A percentile compares a stretch with the other conserved stretches of the same genome.
phyloP scores from a whole-genome alignment of 768 basidiomycete species.

The Hypholoma fasciculare region DNA sequence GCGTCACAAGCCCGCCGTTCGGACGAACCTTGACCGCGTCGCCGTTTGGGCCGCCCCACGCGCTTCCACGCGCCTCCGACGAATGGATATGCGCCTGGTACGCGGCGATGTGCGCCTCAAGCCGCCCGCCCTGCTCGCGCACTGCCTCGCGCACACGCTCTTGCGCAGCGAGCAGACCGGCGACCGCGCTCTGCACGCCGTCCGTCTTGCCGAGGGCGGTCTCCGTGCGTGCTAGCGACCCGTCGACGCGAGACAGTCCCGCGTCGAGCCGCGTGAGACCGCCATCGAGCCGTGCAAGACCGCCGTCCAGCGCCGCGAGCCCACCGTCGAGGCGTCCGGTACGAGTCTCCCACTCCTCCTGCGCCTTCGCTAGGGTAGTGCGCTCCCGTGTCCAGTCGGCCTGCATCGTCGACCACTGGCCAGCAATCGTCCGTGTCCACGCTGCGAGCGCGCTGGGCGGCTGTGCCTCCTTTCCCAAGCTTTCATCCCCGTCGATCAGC shows the following conservation, averaged over 20 bases:
- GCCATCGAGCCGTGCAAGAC: constrained; percentile 50
- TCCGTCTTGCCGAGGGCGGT: constrained; percentile 49
- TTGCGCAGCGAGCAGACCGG: constrained; percentile 30
- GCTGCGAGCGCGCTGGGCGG: constrained; percentile 53
- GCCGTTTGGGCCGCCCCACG: constrained; percentile 28
- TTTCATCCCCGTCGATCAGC: background rate
- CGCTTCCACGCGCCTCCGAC: background rate
- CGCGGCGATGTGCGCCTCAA: constrained; percentile 1
- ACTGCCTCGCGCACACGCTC: constrained; percentile 33
- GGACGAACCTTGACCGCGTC: constrained; percentile 28
- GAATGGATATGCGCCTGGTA: background rate
- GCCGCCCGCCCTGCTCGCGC: constrained; percentile 1
- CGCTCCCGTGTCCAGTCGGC: constrained; percentile 85
- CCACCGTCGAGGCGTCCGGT: constrained; percentile 24
- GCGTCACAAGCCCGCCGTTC: constrained; percentile 62
- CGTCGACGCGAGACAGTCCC: constrained; percentile 4
- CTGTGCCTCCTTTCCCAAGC: background rate
- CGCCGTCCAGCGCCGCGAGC: constrained; percentile 26
- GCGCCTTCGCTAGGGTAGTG: constrained; percentile 67
- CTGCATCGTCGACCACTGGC: constrained; percentile 73
- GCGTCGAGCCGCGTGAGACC: constrained; percentile 45
- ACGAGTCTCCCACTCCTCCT: constrained; percentile 76
- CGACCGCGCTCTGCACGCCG: constrained; percentile 29
- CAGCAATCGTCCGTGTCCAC: constrained; percentile 81
- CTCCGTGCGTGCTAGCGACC: constrained; percentile 52